These are phyloP conservation scores for Bacterosira constricta DNA, from an alignment of 108 stramenopile genomes.

Conservation along the genomic window DNA sequence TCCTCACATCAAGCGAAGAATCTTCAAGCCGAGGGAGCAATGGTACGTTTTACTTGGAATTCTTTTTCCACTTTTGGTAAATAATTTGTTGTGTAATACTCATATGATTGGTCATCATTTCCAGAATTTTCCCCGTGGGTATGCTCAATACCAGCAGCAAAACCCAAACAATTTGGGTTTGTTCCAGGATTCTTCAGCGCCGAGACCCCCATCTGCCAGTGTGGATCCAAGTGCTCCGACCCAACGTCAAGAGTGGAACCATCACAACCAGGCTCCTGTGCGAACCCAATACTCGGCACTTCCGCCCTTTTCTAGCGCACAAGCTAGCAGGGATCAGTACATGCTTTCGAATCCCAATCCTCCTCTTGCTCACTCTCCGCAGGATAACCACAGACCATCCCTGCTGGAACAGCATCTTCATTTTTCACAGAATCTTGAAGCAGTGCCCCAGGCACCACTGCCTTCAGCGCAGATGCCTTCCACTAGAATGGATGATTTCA, in stretches of 20 bases:
- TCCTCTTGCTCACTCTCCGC: constrained; percentile 9
- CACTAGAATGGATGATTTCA: constrained; percentile 16
- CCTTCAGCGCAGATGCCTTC: background rate
- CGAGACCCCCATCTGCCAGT: constrained; percentile 5
- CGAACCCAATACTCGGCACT: constrained; percentile 34
- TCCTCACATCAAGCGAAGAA: background rate
- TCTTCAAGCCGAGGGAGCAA: constrained; percentile 4
- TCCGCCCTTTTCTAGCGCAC: constrained; percentile 16
- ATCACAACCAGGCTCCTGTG: constrained; percentile 10
- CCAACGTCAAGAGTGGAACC: constrained; percentile 33
- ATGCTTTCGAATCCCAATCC: constrained; percentile 14
- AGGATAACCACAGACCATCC: constrained; percentile 4
- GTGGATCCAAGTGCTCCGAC: constrained; percentile 6
- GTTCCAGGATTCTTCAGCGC: constrained; percentile 14
- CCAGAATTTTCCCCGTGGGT: constrained; percentile 28
- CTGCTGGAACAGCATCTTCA: constrained; percentile 18
- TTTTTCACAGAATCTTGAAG: constrained; percentile 24
- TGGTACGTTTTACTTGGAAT: constrained; percentile 5
- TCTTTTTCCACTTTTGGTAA: constrained; percentile 1
- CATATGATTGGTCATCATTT: background rate
- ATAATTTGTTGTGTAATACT: background rate
- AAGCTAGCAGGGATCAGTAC: constrained; percentile 14
- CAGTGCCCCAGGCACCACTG: background rate
- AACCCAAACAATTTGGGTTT: constrained; percentile 11
- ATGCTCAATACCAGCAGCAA: constrained; percentile 24